Percentiles rank a stretch among this genome's conserved stretches.
Conservation (phyloP, 1,284 basidiomycete genomes). For the Wolfiporia cocos region DNA sequence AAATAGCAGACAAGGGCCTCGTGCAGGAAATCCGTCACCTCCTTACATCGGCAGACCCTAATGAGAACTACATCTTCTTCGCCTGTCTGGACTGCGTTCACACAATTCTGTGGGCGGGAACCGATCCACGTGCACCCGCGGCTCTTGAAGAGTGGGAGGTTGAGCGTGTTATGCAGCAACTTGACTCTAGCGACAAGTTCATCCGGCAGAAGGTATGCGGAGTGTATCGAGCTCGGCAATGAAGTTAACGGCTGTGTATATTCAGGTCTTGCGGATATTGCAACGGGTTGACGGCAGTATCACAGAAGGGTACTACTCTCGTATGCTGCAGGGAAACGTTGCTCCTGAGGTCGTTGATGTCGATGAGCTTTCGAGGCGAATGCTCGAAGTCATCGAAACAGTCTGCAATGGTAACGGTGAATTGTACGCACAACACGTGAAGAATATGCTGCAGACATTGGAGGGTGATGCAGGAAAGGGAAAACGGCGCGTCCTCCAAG, state of each 20-base stretch:
- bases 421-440: slow-evolving; percentile 47
- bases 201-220: slow-evolving; percentile 51
- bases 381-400: slow-evolving; percentile 53
- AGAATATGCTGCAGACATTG: slow-evolving; percentile 37
- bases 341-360: slow-evolving; percentile 28
- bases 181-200: slow-evolving; percentile 52
- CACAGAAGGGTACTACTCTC: slow-evolving; percentile 47
- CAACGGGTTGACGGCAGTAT: slow-evolving; percentile 49
- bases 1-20: too few relatives aligned
- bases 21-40: slow-evolving; percentile 47
- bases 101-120: slow-evolving; percentile 62
- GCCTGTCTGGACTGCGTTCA: slow-evolving; percentile 54
- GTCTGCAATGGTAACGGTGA: slow-evolving; percentile 48
- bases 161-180: slow-evolving; percentile 55
- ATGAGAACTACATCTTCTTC: slow-evolving; percentile 61
- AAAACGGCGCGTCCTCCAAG: slow-evolving; percentile 42
- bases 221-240: neutral
- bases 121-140: slow-evolving; percentile 36
- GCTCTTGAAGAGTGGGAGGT: slow-evolving; percentile 65
- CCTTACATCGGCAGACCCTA: slow-evolving; percentile 47
- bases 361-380: slow-evolving; percentile 34
- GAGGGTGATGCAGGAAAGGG: slow-evolving; percentile 30
- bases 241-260: neutral
- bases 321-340: slow-evolving; percentile 35
- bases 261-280: slow-evolving; percentile 52